Evolutionary conservation across 352 stramenopile genomes (phyloP).

Genomic region (Plasmopara viticola): DNA sequence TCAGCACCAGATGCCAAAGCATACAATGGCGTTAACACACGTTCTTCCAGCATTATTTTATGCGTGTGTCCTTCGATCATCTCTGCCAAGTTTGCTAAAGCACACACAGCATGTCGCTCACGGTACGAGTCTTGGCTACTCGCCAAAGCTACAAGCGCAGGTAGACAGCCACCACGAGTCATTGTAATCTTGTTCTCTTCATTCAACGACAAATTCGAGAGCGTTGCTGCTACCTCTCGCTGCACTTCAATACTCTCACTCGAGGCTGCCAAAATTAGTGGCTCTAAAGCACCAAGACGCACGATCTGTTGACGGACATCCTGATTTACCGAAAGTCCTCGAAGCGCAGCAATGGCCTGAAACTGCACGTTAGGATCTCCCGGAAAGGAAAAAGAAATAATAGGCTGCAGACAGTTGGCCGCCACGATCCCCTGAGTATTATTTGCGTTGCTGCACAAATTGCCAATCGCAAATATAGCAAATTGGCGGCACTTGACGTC

Average conservation of each 20-base stretch:
- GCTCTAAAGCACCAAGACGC: constrained; percentile 89
- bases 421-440: constrained; percentile 89
- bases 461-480: constrained; percentile 92
- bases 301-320: constrained; percentile 88
- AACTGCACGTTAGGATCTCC: constrained; percentile 94
- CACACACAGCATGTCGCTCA: constrained; percentile 90
- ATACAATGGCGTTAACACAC: constrained; percentile 87
- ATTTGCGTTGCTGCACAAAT: constrained; percentile 89
- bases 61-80: constrained; percentile 94
- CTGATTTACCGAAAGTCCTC: constrained; percentile 89
- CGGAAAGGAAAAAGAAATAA: constrained; percentile 94
- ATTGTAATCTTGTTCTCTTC: constrained; percentile 96
- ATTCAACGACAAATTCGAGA: constrained; percentile 93
- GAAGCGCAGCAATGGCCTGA: constrained; percentile 92
- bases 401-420: constrained; percentile 85
- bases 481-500: constrained; percentile 96
- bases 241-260: constrained; percentile 93
- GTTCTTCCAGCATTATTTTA: constrained; percentile 92
- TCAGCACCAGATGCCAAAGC: constrained; percentile 63
- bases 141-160: constrained; percentile 86
- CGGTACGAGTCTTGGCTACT: constrained; percentile 83
- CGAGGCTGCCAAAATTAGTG: constrained; percentile 88
- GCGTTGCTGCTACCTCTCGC: constrained; percentile 90
- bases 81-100: constrained; percentile 93
- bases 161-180: constrained; percentile 89